Evolutionary conservation across 768 basidiomycete species (phyloP).

Genomic region (Suillus subluteus): DNA sequence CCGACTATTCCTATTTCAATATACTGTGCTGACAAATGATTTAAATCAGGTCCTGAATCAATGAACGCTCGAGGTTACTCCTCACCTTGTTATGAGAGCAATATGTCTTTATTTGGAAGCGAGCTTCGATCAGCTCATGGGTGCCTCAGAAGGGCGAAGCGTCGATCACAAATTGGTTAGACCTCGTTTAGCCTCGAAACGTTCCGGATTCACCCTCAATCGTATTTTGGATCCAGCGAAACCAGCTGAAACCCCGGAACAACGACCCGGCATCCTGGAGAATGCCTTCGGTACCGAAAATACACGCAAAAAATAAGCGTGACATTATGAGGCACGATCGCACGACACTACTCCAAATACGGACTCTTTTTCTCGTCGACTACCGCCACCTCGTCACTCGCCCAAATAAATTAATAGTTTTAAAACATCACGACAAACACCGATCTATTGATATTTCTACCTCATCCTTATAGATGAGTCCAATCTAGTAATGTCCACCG

Average conservation of each 20-base stretch:
- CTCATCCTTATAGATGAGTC: background rate
- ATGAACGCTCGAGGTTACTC: conserved; percentile 7
- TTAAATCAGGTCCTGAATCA: conserved; percentile 4
- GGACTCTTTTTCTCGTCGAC: background rate
- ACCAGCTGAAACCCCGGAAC: conserved; percentile 9
- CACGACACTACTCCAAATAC: background rate
- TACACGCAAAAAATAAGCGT: conserved; percentile 8
- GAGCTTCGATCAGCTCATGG: conserved; percentile 22
- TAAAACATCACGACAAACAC: background rate
- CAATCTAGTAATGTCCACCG: conserved; percentile 15
- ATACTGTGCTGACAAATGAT: background rate
- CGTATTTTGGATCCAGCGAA: conserved; percentile 11
- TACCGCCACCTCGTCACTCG: conserved; percentile 4
- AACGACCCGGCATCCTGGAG: conserved; percentile 1
- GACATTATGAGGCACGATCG: background rate
- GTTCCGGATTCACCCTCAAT: conserved; percentile 16
- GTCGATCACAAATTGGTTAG: conserved; percentile 20
- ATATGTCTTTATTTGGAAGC: conserved; percentile 17
- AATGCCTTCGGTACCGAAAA: conserved; percentile 6
- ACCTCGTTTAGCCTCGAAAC: conserved; percentile 21
- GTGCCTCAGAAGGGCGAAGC: conserved; percentile 22
- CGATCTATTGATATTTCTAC: background rate
- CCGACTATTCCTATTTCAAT: conserved; percentile 12
- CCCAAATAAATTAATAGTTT: background rate
- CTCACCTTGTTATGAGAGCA: conserved; percentile 15